Base-by-base conservation (phyloP, 371 early-diverging fungal genomes). In the Saksenaea vasiformis region DNA sequence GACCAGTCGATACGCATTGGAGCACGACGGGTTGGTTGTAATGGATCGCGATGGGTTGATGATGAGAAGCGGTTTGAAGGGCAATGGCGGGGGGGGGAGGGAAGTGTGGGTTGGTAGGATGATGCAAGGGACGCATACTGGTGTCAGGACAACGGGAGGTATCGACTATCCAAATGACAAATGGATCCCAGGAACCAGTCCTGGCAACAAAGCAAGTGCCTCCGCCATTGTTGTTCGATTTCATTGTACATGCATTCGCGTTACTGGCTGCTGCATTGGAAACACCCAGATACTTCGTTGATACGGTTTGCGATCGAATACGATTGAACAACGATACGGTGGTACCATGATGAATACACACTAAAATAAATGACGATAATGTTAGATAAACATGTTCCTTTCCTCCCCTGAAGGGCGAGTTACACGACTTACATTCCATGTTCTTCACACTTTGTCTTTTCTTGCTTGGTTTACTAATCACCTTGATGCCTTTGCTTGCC, bases 401-500 rank as follows among this genome's bases (percentile, higher is more conserved):
- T 26, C 38, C 26, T 54, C 26, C 54, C 24, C 24, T 19, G 8
- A 10, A 22, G n/a, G n/a, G n/a, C 3, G 26, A 2, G 22, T 43
- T 26, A 7, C 14, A 47, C 35, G 28, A 64, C 71, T 66, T 64
- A 71, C 71, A 77, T 60, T 90, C 90, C 72, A 88, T 85, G 69
- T 92, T 91, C 69, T 89, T 90, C 27, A 79, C 87, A 69, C 86
- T 91, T 70, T 85, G 92, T 56, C 88, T 77, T 75, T 90, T 90
- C 74, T 91, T 91, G 62, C 88, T 86, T 8, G 91, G 91, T 71
- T 91, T 91, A 73, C 89, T 88, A 61, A 91, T 91, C 28, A 91
- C 90, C 65, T 90, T 90, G 67, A 91, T 87, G 19, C 87, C 84
- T 63, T 83, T 84, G 64, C 89, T 88, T 24, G 81, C 79, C 73